Conservation (phyloP, 257 asterid species). For the Gynochthodes officinalis region DNA sequence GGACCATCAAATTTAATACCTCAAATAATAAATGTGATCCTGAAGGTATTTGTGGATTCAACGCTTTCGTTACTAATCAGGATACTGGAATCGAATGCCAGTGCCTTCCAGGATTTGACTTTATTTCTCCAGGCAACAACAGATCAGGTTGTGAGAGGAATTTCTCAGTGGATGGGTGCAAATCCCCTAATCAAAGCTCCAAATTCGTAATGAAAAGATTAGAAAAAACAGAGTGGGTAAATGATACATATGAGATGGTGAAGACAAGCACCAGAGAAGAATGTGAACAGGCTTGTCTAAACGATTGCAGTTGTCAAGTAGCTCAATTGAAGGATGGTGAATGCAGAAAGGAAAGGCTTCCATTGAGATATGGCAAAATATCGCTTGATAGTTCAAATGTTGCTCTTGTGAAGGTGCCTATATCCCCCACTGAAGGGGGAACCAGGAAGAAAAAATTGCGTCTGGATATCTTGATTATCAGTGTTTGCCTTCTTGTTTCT, state of each 20-base stretch:
- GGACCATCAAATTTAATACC: constrained; percentile 23
- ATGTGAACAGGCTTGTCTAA: constrained; percentile 37
- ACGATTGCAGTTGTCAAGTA: constrained; percentile 50
- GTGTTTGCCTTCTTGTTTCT: no score
- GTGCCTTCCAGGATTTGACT: no score
- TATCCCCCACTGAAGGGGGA: neutral
- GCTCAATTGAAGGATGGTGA: constrained; percentile 22
- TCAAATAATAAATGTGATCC: constrained; percentile 32
- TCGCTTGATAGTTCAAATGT: constrained; percentile 2
- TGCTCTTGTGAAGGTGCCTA: constrained; percentile 32
- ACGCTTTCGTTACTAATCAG: constrained; percentile 30
- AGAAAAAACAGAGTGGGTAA: constrained; percentile 30
- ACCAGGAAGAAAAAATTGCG: constrained; percentile 13
- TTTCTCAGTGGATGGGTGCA: no score
- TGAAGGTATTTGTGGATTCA: constrained; percentile 48
- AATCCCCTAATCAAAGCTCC: no score
- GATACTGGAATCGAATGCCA: no score
- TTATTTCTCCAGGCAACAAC: no score
- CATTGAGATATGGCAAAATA: constrained; percentile 41
- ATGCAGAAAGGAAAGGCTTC: constrained; percentile 51
- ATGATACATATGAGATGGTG: constrained; percentile 15
- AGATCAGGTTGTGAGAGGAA: no score
- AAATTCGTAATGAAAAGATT: neutral
- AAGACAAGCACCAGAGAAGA: constrained; percentile 8
- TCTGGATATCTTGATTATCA: no score